phyloP scores from a whole-genome alignment of 148 eudicot genomes.

The Rhododendron simsii region DNA sequence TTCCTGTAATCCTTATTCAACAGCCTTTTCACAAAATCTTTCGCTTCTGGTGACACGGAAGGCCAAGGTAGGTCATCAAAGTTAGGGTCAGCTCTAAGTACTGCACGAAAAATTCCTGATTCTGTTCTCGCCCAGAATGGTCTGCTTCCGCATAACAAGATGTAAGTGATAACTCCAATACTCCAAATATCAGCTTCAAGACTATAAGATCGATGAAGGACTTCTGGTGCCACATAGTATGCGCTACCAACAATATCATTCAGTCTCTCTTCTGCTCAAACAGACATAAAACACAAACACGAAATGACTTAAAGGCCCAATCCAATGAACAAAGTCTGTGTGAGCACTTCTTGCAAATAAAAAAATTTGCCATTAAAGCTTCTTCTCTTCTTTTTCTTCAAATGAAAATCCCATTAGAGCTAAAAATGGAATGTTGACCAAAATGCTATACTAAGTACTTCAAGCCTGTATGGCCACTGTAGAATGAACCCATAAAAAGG shows the following conservation, averaged over 20 bases:
- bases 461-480: background rate
- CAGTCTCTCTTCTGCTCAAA: constrained; percentile 36
- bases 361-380: background rate
- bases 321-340: background rate
- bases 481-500: background rate
- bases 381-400: no score
- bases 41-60: constrained; percentile 35
- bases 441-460: background rate
- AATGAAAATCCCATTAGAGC: background rate
- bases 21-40: constrained; percentile 42
- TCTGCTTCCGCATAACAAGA: constrained; percentile 48
- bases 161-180: constrained; percentile 43
- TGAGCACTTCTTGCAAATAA: background rate
- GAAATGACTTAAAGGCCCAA: background rate
- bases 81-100: constrained; percentile 40
- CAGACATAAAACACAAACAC: background rate
- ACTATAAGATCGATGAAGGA: constrained; percentile 43
- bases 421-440: background rate
- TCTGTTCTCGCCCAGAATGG: constrained; percentile 48
- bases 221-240: constrained; percentile 49
- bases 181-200: constrained; percentile 52
- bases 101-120: constrained; percentile 45
- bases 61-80: constrained; percentile 48
- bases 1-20: constrained; percentile 43
- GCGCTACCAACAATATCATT: constrained; percentile 50